Percentiles rank a stretch among this genome's conserved stretches.
phyloP scores from a whole-genome alignment of 108 stramenopile genomes.

The Discostella stelligeroides region DNA sequence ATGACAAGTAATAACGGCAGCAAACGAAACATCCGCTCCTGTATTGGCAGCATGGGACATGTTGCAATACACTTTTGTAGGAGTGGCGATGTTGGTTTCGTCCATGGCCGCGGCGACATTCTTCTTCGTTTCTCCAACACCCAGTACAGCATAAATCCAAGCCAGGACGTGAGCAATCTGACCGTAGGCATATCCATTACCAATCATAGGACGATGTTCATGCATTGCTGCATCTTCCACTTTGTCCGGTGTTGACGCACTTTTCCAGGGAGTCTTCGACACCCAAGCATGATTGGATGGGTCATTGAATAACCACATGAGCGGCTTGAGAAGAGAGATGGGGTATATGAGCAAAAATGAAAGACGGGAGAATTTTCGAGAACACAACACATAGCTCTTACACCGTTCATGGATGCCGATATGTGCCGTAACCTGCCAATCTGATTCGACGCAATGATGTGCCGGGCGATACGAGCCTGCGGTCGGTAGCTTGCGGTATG shows the following conservation, averaged over 20 bases:
- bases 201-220: conserved; percentile 32
- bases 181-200: conserved; percentile 83
- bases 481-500: conserved; percentile 74
- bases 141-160: conserved; percentile 60
- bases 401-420: conserved; percentile 44
- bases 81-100: conserved; percentile 24
- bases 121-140: conserved; percentile 6
- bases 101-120: too few species aligned
- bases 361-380: not conserved
- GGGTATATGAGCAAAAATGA: not conserved
- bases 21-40: conserved; percentile 68
- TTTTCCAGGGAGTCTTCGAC: conserved; percentile 50
- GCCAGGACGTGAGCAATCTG: conserved; percentile 71
- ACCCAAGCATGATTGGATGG: conserved; percentile 46
- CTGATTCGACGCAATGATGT: conserved; percentile 42
- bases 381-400: not conserved
- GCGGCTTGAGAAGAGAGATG: not conserved
- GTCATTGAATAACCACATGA: conserved; percentile 56
- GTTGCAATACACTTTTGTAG: conserved; percentile 55
- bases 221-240: not conserved
- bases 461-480: conserved; percentile 60
- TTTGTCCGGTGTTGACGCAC: conserved; percentile 23
- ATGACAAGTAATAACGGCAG: conserved; percentile 66
- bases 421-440: conserved; percentile 48
- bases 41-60: conserved; percentile 65